These are phyloP conservation scores for Rosa multiflora DNA, from an alignment of 306 rosid species.

Conservation along the genomic window DNA sequence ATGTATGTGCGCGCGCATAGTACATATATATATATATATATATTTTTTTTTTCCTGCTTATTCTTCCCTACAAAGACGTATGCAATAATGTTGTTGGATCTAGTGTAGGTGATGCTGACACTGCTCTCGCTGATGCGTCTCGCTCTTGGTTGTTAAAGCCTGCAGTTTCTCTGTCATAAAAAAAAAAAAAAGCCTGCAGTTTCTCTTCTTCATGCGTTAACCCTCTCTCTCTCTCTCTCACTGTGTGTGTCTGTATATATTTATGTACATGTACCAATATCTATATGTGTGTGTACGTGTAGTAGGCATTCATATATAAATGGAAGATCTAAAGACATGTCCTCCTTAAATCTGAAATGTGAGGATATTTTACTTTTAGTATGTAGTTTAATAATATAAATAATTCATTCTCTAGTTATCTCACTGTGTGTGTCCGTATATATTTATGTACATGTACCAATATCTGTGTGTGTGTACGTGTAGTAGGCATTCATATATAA, in stretches of 20 bases:
- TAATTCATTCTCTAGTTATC: no score
- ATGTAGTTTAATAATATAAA: no score
- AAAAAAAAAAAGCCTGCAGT: background rate
- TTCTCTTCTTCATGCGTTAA: background rate
- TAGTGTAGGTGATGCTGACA: conserved; percentile 6
- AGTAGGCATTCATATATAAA: no score
- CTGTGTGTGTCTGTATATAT: background rate
- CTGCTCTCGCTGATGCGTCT: background rate
- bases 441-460: background rate
- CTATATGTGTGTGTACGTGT: no score
- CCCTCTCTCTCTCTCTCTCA: background rate
- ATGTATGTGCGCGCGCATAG: background rate
- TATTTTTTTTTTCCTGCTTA: background rate
- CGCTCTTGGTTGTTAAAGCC: conserved; percentile 3
- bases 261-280: background rate
- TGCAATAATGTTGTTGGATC: conserved; percentile 3
- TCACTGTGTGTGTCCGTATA: background rate
- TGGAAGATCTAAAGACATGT: no score
- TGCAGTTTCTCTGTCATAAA: background rate
- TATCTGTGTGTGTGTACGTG: no score
- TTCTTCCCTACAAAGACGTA: background rate
- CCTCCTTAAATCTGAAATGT: no score
- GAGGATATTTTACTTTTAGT: no score
- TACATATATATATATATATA: background rate
- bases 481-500: no score